Conservation (phyloP, 2,329 filamentous ascomycete genomes). For the Nemania sp. region DNA sequence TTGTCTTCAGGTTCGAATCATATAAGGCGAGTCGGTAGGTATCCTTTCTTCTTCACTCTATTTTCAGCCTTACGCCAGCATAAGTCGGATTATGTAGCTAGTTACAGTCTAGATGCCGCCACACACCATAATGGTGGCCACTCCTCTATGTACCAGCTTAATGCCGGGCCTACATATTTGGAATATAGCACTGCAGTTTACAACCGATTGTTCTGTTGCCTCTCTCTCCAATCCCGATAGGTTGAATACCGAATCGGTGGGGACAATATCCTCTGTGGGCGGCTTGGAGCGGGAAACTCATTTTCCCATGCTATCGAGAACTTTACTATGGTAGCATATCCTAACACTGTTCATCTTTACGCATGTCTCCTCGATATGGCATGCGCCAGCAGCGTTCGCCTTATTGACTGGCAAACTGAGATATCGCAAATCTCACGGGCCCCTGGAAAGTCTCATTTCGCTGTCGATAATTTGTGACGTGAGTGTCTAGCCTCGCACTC, state of each 20-base stretch:
- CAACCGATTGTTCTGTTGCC: background rate
- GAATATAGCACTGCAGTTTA: conserved; percentile 4
- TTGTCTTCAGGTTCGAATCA: background rate
- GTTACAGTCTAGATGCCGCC: background rate
- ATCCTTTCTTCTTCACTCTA: background rate
- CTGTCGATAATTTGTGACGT: background rate
- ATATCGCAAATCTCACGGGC: too few relatives aligned
- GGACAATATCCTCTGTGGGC: background rate
- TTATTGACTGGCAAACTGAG: too few relatives aligned
- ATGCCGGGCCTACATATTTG: conserved; percentile 5
- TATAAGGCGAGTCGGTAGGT: background rate
- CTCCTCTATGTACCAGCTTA: background rate
- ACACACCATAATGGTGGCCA: background rate
- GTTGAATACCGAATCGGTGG: conserved; percentile 1
- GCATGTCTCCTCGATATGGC: too few relatives aligned
- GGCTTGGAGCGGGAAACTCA: too few relatives aligned
- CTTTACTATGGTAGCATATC: too few relatives aligned
- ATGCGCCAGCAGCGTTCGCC: too few relatives aligned
- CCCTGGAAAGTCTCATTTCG: background rate
- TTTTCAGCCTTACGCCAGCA: background rate
- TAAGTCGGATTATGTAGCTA: background rate
- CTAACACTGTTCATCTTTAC: too few relatives aligned
- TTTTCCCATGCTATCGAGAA: too few relatives aligned
- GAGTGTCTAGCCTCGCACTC: background rate
- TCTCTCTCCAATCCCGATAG: conserved; percentile 5